Conservation (phyloP, 768 basidiomycete genomes). For the Naganishia randhawae region DNA sequence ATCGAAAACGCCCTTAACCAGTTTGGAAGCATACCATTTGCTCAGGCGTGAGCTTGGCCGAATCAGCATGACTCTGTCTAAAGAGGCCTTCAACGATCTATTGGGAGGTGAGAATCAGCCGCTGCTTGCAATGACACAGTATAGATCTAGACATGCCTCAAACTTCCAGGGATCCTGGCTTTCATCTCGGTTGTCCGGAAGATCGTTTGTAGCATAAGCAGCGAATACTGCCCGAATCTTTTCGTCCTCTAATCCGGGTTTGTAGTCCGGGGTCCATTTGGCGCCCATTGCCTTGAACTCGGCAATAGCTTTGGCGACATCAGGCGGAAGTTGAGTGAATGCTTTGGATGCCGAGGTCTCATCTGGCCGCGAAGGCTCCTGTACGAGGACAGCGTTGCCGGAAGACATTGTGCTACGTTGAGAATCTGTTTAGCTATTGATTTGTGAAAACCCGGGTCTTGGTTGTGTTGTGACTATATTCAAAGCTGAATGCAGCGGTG, state of each 20-base stretch:
- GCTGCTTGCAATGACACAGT: not conserved
- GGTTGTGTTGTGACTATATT: too few relatives aligned
- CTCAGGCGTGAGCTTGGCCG: conserved; percentile 9
- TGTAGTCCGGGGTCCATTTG: conserved; percentile 5
- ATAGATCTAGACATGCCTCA: not conserved
- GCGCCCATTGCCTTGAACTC: conserved; percentile 1
- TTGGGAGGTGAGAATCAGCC: not conserved
- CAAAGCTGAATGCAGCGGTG: too few relatives aligned
- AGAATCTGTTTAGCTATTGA: too few relatives aligned
- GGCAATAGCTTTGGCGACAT: conserved; percentile 1
- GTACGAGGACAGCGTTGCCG: not conserved
- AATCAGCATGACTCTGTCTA: conserved; percentile 7
- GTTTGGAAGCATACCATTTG: not conserved
- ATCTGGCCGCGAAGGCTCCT: conserved; percentile 14
- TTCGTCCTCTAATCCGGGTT: conserved; percentile 12
- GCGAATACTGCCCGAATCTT: conserved; percentile 13
- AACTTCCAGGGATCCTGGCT: conserved; percentile 14
- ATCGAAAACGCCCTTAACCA: not conserved
- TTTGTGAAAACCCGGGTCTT: too few relatives aligned
- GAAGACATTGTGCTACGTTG: conserved; percentile 3
- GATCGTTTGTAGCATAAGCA: conserved; percentile 18
- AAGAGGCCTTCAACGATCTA: conserved; percentile 10
- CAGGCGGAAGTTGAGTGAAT: conserved; percentile 12
- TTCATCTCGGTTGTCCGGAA: conserved; percentile 15
- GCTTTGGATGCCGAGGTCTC: conserved; percentile 20